A percentile compares a stretch with the other conserved stretches of the same genome.
These are phyloP conservation scores for Sordariomycetes sp. DNA, from an alignment of 2,329 filamentous ascomycete genomes.

Conservation along the genomic window DNA sequence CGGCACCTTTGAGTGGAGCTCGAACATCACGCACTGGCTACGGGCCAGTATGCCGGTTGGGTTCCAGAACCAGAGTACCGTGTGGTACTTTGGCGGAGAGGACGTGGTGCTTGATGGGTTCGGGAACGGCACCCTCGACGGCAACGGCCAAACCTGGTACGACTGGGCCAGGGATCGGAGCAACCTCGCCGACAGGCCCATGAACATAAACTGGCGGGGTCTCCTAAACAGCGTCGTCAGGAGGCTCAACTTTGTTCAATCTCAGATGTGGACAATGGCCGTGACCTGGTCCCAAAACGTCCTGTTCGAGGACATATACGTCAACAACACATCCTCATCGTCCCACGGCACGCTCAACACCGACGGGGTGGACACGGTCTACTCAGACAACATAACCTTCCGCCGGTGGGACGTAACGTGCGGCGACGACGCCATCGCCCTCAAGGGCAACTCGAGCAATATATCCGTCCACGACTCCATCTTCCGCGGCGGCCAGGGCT, in stretches of 20 bases:
- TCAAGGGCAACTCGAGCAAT: slow-evolving; percentile 47
- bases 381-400: slow-evolving; percentile 41
- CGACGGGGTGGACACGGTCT: slow-evolving; percentile 41
- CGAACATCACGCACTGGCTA: too few relatives aligned
- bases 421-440: slow-evolving; percentile 43
- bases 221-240: slow-evolving; percentile 37
- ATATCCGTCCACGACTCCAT: slow-evolving; percentile 37
- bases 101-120: slow-evolving; percentile 38
- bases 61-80: too few relatives aligned
- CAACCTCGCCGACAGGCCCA: slow-evolving; percentile 39
- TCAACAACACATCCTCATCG: slow-evolving; percentile 36
- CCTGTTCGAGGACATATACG: slow-evolving; percentile 39
- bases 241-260: slow-evolving; percentile 41
- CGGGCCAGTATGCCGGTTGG: too few relatives aligned
- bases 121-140: slow-evolving; percentile 43
- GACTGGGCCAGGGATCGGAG: slow-evolving; percentile 32
- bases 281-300: slow-evolving; percentile 37
- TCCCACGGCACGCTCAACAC: slow-evolving; percentile 26
- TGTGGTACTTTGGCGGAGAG: slow-evolving; percentile 44
- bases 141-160: slow-evolving; percentile 54
- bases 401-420: slow-evolving; percentile 39
- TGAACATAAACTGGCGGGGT: slow-evolving; percentile 36
- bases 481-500: slow-evolving; percentile 39
- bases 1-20: too few relatives aligned
- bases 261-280: slow-evolving; percentile 53